Conservation (phyloP, 2,329 filamentous ascomycete genomes). For the Pseudogymnoascus sp. region DNA sequence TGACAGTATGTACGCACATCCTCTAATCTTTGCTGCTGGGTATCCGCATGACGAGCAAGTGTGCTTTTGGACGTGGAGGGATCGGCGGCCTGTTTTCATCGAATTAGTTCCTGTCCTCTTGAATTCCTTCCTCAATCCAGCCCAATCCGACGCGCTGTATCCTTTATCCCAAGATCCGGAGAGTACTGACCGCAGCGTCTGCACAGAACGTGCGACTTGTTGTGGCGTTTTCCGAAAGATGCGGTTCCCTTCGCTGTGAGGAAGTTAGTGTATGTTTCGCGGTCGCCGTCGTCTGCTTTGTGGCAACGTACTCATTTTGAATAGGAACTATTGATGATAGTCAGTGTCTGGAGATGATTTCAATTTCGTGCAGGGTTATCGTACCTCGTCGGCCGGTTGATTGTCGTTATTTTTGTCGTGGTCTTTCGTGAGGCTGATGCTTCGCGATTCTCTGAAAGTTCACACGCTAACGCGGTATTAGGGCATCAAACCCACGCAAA, state of each 20-base stretch:
- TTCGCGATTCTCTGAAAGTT: conserved; percentile 9
- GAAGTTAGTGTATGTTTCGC: conserved; percentile 17
- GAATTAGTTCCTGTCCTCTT: conserved; percentile 8
- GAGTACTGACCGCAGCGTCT: conserved; percentile 29
- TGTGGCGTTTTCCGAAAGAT: conserved; percentile 28
- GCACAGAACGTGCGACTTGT: conserved; percentile 31
- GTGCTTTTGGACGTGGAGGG: conserved; percentile 99
- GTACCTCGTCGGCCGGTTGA: conserved; percentile 18
- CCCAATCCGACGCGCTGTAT: neutral
- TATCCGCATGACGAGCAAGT: conserved; percentile 94
- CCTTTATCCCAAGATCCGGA: conserved; percentile 3
- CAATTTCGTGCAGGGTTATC: conserved; percentile 3
- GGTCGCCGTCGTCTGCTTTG: neutral
- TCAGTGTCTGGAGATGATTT: conserved; percentile 11
- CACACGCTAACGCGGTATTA: conserved; percentile 8
- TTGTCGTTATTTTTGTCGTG: conserved; percentile 18
- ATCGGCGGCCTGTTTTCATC: conserved; percentile 66
- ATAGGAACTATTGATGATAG: conserved; percentile 15
- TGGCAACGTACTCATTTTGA: conserved; percentile 27
- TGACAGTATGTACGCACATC: conserved; percentile 66
- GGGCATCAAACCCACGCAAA: conserved; percentile 9
- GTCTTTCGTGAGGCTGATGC: conserved; percentile 9
- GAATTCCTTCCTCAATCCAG: conserved; percentile 5
- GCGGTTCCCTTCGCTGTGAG: conserved; percentile 27
- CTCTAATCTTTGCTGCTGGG: conserved; percentile 92